Percentiles rank a stretch among this genome's conserved stretches.
Evolutionary conservation across 2,329 filamentous ascomycete genomes (phyloP).

Genomic region (Cordyceps fumosorosea): DNA sequence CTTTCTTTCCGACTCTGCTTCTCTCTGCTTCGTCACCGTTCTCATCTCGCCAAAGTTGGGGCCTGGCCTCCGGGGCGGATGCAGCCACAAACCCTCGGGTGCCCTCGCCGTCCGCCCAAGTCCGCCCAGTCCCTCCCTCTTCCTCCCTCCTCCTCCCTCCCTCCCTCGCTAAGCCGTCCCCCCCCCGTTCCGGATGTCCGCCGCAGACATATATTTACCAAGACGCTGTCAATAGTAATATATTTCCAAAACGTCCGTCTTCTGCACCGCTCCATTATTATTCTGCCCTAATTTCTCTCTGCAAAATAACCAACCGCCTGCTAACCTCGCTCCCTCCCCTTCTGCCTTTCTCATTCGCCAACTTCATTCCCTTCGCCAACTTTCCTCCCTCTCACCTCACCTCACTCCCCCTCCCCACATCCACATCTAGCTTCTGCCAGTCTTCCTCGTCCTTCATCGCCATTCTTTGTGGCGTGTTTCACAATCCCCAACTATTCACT

Average conservation of each 20-base stretch:
- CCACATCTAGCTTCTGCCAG: neutral
- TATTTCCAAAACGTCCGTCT: neutral
- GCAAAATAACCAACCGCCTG: neutral
- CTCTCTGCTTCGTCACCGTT: no score
- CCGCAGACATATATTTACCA: neutral
- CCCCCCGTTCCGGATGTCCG: neutral
- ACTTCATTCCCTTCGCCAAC: neutral
- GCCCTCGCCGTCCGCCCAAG: no score
- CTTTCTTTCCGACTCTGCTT: no score
- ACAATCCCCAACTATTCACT: neutral
- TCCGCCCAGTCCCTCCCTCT: neutral
- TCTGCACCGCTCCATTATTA: neutral
- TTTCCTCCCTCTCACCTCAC: neutral
- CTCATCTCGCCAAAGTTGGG: no score
- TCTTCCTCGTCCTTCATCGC: neutral
- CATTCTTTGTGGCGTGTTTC: conserved; percentile 3
- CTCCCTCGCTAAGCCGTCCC: neutral
- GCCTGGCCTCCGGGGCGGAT: no score
- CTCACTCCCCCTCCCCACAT: neutral
- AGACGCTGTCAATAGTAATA: neutral
- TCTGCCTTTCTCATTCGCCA: neutral
- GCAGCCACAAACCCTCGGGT: no score
- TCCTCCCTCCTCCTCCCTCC: neutral
- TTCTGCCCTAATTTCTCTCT: neutral
- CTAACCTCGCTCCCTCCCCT: neutral